Evolutionary conservation across 148 eudicot genomes (phyloP), one percentile per base, ranked within the genome.

Genomic region (Diospyros kaki): DNA sequence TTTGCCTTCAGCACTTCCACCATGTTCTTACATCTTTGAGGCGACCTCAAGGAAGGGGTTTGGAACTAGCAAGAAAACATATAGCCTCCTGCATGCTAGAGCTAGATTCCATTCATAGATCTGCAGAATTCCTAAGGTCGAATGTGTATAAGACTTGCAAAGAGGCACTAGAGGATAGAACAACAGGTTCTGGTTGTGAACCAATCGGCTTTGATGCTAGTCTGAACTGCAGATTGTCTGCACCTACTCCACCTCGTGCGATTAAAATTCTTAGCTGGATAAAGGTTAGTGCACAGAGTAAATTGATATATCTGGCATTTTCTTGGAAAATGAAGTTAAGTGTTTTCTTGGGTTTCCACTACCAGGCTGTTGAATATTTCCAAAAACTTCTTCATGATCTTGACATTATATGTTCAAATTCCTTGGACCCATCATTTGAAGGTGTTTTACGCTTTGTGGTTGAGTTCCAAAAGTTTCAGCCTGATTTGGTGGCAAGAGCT

Each of bases 191-290:
- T 58, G 97, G 99, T 72, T 77, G 91, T 77, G 84, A 87, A 76
- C 94, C 97, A 66, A 79, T 92, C 63, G 99, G 99, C 17, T 95
- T 95, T 84, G 99, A 95, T 81, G 83, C 90, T 64, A 89, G 90
- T 77, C 78, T 95, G 83, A 95, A 95, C 84, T 78, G 86, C 80
- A 92, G 99, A 82, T 82, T 89, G 70, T 91, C 94, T 70, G 94
- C 99, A 73, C 97, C 97, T 72, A 87, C 91, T 80, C 99, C 99
- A 69, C 99, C 99, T 45, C 97, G 99, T 70, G 86, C 97, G 68
- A 91, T 95, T 69, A 87, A 81, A 84, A 85, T 89, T 69, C 84
- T 93, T 60, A 89, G 91, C 86, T 95, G 97, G 99, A 88, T 76
- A 81, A 84, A 89, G 94, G 99, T 92, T 71, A 82, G 85, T 48